Percentiles rank a stretch among this genome's conserved stretches.
Conservation (phyloP, 352 stramenopile species). For the Pseudoperonospora humuli region DNA sequence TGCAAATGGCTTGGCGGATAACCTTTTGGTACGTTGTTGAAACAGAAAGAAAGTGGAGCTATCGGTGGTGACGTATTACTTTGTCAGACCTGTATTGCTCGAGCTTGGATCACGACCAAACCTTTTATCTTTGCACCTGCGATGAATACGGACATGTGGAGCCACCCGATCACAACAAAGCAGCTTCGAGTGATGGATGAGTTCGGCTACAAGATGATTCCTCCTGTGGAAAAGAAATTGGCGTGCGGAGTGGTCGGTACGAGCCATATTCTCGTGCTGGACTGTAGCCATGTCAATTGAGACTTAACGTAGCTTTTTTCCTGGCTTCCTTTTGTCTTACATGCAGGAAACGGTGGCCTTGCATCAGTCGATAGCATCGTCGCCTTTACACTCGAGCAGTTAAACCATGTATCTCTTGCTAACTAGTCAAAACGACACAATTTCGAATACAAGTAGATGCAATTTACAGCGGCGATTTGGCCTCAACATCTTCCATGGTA, state of each 20-base stretch:
- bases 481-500: slow-evolving; percentile 42
- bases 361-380: slow-evolving; percentile 59
- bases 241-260: slow-evolving; percentile 91
- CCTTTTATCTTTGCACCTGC: slow-evolving; percentile 90
- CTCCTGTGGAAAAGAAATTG: slow-evolving; percentile 88
- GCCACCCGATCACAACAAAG: slow-evolving; percentile 87
- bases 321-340: slow-evolving; percentile 7
- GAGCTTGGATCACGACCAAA: slow-evolving; percentile 91
- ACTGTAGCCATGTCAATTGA: too few relatives aligned
- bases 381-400: slow-evolving; percentile 16
- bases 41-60: neutral
- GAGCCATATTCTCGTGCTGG: neutral
- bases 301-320: slow-evolving; percentile 3
- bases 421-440: slow-evolving; percentile 12
- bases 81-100: slow-evolving; percentile 78
- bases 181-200: slow-evolving; percentile 58
- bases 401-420: slow-evolving; percentile 13
- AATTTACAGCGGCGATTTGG: slow-evolving; percentile 30
- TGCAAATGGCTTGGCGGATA: slow-evolving; percentile 91
- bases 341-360: slow-evolving; percentile 55
- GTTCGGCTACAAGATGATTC: slow-evolving; percentile 74
- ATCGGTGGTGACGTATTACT: neutral
- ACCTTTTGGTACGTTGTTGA: slow-evolving; percentile 76
- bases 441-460: slow-evolving; percentile 10
- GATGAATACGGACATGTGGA: slow-evolving; percentile 98